Percentiles rank a stretch among this genome's conserved stretches.
phyloP scores from a whole-genome alignment of 352 stramenopile species.

The Phytophthora rubi region DNA sequence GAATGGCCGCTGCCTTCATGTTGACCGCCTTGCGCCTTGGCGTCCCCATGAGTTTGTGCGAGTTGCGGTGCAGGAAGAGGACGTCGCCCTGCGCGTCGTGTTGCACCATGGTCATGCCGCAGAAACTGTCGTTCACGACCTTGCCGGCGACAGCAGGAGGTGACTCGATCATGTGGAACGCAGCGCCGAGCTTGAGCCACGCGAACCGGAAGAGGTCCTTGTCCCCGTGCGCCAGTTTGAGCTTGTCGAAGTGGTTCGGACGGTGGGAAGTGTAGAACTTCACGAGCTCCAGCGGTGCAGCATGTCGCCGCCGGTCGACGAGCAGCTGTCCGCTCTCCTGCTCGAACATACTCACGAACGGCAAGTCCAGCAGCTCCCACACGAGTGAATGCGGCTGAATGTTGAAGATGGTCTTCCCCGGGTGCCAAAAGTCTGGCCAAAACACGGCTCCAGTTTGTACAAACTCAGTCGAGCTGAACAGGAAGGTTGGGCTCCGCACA shows the following conservation, averaged over 20 bases:
- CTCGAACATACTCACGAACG: constrained; percentile 66
- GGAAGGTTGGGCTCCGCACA: constrained; percentile 49
- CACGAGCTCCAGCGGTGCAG: constrained; percentile 38
- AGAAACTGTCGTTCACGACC: constrained; percentile 46
- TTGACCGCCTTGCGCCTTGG: constrained; percentile 27
- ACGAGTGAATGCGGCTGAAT: constrained; percentile 56
- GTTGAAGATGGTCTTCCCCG: constrained; percentile 63
- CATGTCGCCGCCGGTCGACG: constrained; percentile 43
- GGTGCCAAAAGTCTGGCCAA: constrained; percentile 79
- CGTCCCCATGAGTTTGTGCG: constrained; percentile 46
- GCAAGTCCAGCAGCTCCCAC: constrained; percentile 58
- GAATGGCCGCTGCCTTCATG: constrained; percentile 33
- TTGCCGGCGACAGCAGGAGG: constrained; percentile 46
- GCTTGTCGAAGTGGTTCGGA: constrained; percentile 42
- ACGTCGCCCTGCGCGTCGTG: constrained; percentile 40
- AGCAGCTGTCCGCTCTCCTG: constrained; percentile 69
- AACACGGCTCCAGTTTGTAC: constrained; percentile 53
- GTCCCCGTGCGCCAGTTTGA: constrained; percentile 53
- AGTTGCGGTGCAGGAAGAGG: constrained; percentile 62
- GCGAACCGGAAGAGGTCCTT: constrained; percentile 69
- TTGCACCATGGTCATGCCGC: constrained; percentile 61
- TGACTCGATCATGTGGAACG: constrained; percentile 55
- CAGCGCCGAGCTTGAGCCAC: constrained; percentile 50
- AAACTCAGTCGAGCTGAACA: constrained; percentile 53
- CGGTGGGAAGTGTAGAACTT: constrained; percentile 50